Evolutionary conservation across 768 basidiomycete genomes (phyloP), one percentile per base, ranked within the genome.

Genomic region (Boletus rufocinnamomeus): DNA sequence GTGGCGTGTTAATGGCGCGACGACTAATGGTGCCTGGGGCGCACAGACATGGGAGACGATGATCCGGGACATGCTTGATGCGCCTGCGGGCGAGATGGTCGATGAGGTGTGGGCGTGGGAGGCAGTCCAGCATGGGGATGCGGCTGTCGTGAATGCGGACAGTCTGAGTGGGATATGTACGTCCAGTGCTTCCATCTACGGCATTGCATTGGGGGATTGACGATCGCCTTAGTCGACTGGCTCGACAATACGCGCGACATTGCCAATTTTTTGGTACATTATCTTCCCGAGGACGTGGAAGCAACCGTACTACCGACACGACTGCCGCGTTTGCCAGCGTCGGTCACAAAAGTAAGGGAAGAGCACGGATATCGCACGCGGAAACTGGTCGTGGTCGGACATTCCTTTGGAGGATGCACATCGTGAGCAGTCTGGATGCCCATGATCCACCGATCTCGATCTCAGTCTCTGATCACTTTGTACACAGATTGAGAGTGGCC

Each of bases 101-200:
- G 79, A 91, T 76, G 84, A 88, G 54, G 78, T 95, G 1, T 95
- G 93, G 93, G 67, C 83, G 0, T 88, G 91, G 80, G 95, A 97
- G 63, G 82, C 90, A 6, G 80, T 87, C 4, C 87, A 93, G 58
- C 92, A 95, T 59, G 95, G 93, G 1, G 95, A 95, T 59, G 80
- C 92, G n/a, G 87, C 81, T 0, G 70, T 91, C 14, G 53, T 95
- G 37, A 98, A 97, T 59, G 77, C 68, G 1, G 72, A 74, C 1
- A 75, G 74, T 19, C 76, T 88, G 1, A 82, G 84, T 37, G 78
- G 78, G 1, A 75, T 89, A 37, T 87, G 89, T 87, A 70, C 64
- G 85, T 75, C 43, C 11, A 43, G 47, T 28, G 11, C n/a, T 30
- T n/a, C 21, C 10, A 8, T 43, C 30, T 35, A 9, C n/a, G 9